phyloP scores from a whole-genome alignment of 306 rosid genomes.

The Cucumis sativus region Cucumber_9930_V3 NC_026660.2:1753501-1754000 shows the following conservation, averaged over 20 bases:
- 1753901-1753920: constrained; percentile 88
- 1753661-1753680: neutral
- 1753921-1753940: constrained; percentile 97
- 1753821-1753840: constrained; percentile 83
- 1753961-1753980: constrained; percentile 77
- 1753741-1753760: constrained; percentile 37
- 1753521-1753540: constrained; percentile 95
- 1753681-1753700: neutral
- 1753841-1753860: constrained; percentile 80
- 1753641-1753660: constrained; percentile 10
- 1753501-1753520: constrained; percentile 89
- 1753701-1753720: neutral
- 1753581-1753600: constrained; percentile 66
- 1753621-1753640: constrained; percentile 60
- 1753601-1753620: constrained; percentile 88
- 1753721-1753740: neutral
- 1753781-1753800: constrained; percentile 66
- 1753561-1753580: constrained; percentile 87
- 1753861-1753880: constrained; percentile 88
- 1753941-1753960: constrained; percentile 91
- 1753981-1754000: constrained; percentile 84
- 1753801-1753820: constrained; percentile 72
- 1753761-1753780: constrained; percentile 78
- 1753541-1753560: constrained; percentile 99
- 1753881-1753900: constrained; percentile 94